Evolutionary conservation across 495 filamentous ascomycete species (phyloP).

Genomic region (Copromyces sp.): DNA sequence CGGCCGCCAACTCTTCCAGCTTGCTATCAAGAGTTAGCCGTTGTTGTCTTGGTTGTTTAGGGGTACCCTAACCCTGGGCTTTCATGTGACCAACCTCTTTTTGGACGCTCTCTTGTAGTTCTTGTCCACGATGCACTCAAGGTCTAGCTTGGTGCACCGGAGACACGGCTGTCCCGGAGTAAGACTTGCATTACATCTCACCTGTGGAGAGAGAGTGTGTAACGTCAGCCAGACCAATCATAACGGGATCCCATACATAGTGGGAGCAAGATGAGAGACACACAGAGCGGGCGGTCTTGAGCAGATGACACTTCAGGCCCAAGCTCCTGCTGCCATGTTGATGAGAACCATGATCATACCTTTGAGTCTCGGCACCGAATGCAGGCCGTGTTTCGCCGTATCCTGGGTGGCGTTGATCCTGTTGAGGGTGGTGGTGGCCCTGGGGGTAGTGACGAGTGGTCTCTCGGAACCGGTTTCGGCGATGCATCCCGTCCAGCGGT

Average conservation of each 20-base stretch:
- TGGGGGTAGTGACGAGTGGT: background rate
- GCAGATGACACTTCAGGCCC: background rate
- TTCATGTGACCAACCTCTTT: conserved; percentile 23
- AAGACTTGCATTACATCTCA: conserved; percentile 34
- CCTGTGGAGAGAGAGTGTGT: conserved; percentile 15
- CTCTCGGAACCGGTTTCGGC: background rate
- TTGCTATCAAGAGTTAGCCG: conserved; percentile 19
- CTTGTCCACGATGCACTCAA: conserved; percentile 35
- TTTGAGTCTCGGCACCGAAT: conserved; percentile 35
- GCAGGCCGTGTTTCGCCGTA: conserved; percentile 34
- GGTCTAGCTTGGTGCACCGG: conserved; percentile 34
- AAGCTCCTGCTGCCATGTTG: background rate
- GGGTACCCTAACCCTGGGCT: background rate
- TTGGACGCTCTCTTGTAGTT: conserved; percentile 35
- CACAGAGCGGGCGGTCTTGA: background rate
- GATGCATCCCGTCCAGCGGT: background rate
- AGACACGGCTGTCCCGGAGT: conserved; percentile 30
- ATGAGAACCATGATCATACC: conserved; percentile 18
- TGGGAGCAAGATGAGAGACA: background rate
- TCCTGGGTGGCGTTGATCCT: conserved; percentile 12
- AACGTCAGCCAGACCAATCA: background rate
- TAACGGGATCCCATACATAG: background rate
- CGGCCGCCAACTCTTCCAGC: conserved; percentile 34
- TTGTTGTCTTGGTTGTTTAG: background rate
- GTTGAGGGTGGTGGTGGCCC: background rate